A percentile compares a stretch with the other conserved stretches of the same genome.
Evolutionary conservation across 1,284 basidiomycete genomes (phyloP).

Genomic region (Phellopilus nigrolimitatus): DNA sequence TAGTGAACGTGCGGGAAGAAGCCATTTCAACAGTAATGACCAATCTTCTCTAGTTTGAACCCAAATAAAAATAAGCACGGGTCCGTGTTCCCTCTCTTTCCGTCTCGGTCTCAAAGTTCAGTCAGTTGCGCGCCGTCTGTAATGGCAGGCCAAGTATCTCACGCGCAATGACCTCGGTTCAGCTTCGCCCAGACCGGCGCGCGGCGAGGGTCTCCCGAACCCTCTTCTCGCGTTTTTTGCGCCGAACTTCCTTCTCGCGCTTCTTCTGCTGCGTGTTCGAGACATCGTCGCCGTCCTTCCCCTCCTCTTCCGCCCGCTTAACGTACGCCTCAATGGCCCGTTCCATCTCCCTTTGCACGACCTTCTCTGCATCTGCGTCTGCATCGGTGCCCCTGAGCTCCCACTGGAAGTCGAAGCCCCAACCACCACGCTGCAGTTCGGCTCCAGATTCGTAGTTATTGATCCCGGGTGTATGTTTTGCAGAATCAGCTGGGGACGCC

Average conservation of each 20-base stretch:
- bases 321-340: conserved; percentile 55
- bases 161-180: conserved; percentile 3
- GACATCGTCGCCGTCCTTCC: conserved; percentile 48
- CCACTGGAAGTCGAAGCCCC: conserved; percentile 85
- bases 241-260: conserved; percentile 46
- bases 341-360: conserved; percentile 65
- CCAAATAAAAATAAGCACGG: background rate
- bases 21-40: background rate
- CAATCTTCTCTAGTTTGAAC: background rate
- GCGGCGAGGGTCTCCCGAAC: conserved; percentile 12
- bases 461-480: conserved; percentile 12
- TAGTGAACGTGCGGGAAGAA: background rate
- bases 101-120: background rate
- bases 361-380: conserved; percentile 28
- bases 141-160: background rate
- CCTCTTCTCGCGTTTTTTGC: conserved; percentile 32
- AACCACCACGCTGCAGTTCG: conserved; percentile 37
- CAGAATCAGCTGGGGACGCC: conserved; percentile 21
- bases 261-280: conserved; percentile 73
- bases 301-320: conserved; percentile 39
- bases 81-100: too few species aligned
- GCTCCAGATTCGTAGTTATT: background rate
- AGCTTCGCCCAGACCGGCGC: conserved; percentile 13
- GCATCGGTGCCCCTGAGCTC: conserved; percentile 31
- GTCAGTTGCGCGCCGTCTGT: background rate